Evolutionary conservation across 208 protist species (phyloP), one percentile per base, ranked within the genome.

Genomic region (Porcisia hertigi): DNA sequence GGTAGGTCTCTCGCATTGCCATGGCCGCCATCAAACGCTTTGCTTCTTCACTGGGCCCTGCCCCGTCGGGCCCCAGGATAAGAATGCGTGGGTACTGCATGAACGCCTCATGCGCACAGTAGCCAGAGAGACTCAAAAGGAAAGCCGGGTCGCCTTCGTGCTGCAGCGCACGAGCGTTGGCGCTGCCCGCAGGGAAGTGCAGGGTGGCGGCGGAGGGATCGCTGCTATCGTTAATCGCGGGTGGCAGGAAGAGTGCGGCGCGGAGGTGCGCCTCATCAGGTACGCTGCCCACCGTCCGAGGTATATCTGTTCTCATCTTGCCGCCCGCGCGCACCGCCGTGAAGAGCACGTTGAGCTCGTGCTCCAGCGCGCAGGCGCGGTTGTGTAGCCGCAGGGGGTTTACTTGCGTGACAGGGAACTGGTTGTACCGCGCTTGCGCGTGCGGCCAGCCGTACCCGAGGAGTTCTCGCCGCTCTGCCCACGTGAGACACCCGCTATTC

Each of bases 21-120:
- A 92, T 70, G 30, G 69, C 58, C 8, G 71, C 65, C 57, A 86
- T 86, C 2, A 92, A 45, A 16, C 54, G 66, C 71, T 83, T 85
- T 18, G 90, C 89, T 23, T 71, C 79, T 14, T 65, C 69, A 30
- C 79, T 86, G 23, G 85, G 85, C 0, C 71, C 72, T 1, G 25
- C 57, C 53, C 60, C 6, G 39, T 82, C 73, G 1, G 92, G 92
- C 0, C 89, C 92, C 0, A 83, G 76, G 80, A 96, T 91, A 54
- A 92, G 69, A 69, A 94, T 96, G 47, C 90, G 92, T 9, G 92
- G 92, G 71, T 85, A 96, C 41, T 82, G 72, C 71, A 95, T 83
- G 34, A 18, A 12, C 16, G 59, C 20, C 72, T 86, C 81, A 30
- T 77, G 67, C 9, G 67, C 14, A 20, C 55, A 45, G 36, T 82